phyloP scores from a whole-genome alignment of 2,329 filamentous ascomycete species.

The Trichoderma breve region DNA sequence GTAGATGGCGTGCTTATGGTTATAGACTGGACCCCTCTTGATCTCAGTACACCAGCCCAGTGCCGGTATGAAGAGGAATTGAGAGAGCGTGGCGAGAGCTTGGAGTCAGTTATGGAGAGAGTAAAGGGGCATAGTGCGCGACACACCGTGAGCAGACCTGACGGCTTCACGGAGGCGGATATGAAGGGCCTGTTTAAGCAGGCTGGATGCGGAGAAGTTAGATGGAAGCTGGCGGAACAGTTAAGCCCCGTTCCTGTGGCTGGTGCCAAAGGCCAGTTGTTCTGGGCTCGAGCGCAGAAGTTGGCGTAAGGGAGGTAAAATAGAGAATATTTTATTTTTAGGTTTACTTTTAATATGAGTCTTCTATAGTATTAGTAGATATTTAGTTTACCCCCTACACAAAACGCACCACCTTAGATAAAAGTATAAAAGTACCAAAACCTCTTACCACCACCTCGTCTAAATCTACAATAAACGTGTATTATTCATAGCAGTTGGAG shows the following conservation, averaged over 20 bases:
- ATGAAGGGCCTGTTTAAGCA: background rate
- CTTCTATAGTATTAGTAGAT: too few species aligned
- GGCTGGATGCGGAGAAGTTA: background rate
- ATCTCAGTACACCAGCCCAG: background rate
- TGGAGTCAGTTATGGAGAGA: background rate
- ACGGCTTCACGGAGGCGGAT: background rate
- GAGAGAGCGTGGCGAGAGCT: background rate
- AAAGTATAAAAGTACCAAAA: too few species aligned
- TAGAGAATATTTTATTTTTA: too few species aligned
- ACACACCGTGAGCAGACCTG: background rate
- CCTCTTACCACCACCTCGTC: too few species aligned
- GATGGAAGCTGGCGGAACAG: background rate
- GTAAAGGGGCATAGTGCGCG: background rate
- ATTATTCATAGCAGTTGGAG: too few species aligned
- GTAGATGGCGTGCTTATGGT: constrained; percentile 34
- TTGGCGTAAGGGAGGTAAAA: too few species aligned
- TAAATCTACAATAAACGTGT: too few species aligned
- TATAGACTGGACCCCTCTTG: constrained; percentile 30
- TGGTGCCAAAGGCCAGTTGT: background rate
- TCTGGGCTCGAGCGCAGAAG: background rate
- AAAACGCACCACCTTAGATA: too few species aligned
- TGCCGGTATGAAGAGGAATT: background rate
- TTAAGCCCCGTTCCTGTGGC: background rate
- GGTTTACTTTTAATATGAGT: too few species aligned
- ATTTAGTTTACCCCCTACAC: too few species aligned